These are phyloP conservation scores for Phytophthora pinifolia DNA, from an alignment of 352 stramenopile species.

Conservation along the genomic window DNA sequence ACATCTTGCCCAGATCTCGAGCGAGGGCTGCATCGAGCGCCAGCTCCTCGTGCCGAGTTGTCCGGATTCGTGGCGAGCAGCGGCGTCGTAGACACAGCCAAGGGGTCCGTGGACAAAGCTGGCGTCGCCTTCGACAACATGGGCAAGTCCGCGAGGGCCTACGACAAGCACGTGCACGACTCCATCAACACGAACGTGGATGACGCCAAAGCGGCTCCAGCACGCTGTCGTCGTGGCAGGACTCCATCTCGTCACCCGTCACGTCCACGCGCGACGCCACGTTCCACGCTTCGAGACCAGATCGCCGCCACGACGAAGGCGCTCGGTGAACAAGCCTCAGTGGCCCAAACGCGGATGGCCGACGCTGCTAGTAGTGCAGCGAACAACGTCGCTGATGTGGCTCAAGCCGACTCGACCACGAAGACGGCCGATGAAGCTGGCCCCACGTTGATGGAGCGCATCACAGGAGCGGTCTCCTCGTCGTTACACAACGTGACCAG, in stretches of 20 bases:
- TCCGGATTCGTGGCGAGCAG: slow-evolving; percentile 6
- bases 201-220: slow-evolving; percentile 25
- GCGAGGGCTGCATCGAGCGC: slow-evolving; percentile 63
- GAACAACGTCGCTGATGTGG: slow-evolving; percentile 25
- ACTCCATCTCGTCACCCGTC: slow-evolving; percentile 33
- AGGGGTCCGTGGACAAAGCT: slow-evolving; percentile 35
- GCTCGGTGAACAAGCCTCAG: slow-evolving; percentile 22
- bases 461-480: slow-evolving; percentile 14
- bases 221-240: slow-evolving; percentile 19
- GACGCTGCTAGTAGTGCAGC: slow-evolving; percentile 9
- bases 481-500: slow-evolving; percentile 20
- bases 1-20: slow-evolving; percentile 65
- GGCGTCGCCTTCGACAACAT: slow-evolving; percentile 30
- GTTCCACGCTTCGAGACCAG: slow-evolving; percentile 38
- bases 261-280: slow-evolving; percentile 32
- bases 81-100: slow-evolving; percentile 23
- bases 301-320: slow-evolving; percentile 26
- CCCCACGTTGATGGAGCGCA: slow-evolving; percentile 33
- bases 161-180: slow-evolving; percentile 16
- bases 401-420: slow-evolving; percentile 14
- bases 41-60: slow-evolving; percentile 29
- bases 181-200: slow-evolving; percentile 22
- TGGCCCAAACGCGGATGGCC: slow-evolving; percentile 2
- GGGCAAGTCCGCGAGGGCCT: slow-evolving; percentile 21
- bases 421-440: slow-evolving; percentile 14